Conservation (phyloP, 345 rosid species). For the Lagerstroemia speciosa region DNA sequence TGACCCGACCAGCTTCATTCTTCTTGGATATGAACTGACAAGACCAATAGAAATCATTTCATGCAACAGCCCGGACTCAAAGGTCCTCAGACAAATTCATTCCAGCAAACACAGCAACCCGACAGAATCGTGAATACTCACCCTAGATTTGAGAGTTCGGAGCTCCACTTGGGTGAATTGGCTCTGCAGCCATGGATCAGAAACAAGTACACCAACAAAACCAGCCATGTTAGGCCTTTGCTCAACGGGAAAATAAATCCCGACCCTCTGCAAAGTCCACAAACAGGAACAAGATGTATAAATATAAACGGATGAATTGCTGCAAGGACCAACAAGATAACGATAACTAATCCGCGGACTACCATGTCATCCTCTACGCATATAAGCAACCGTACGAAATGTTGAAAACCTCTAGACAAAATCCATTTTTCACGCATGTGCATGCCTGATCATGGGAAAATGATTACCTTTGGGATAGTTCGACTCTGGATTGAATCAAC, state of each 20-base stretch:
- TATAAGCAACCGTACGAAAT: not conserved
- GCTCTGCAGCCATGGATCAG: constrained; percentile 97
- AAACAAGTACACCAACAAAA: constrained; percentile 82
- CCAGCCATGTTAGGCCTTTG: constrained; percentile 49
- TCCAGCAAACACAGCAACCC: not conserved
- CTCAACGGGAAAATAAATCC: constrained; percentile 7
- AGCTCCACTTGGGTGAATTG: constrained; percentile 99
- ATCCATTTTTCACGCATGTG: not conserved
- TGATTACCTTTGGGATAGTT: not conserved
- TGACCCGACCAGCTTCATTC: constrained; percentile 45
- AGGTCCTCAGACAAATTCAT: not conserved
- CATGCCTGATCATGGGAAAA: not conserved
- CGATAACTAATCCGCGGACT: not conserved
- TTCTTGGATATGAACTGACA: constrained; percentile 57
- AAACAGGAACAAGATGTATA: not conserved
- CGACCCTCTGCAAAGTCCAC: not conserved
- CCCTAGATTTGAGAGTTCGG: constrained; percentile 92
- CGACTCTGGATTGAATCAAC: not conserved
- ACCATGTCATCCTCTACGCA: not conserved
- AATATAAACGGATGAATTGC: not conserved
- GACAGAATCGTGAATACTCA: constrained; percentile 8
- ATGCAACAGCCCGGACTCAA: constrained; percentile 4
- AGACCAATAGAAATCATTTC: constrained; percentile 9
- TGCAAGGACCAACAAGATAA: not conserved
- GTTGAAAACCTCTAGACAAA: not conserved